Evolutionary conservation across 345 rosid species (phyloP).

Genomic region (Salix exigua): DNA sequence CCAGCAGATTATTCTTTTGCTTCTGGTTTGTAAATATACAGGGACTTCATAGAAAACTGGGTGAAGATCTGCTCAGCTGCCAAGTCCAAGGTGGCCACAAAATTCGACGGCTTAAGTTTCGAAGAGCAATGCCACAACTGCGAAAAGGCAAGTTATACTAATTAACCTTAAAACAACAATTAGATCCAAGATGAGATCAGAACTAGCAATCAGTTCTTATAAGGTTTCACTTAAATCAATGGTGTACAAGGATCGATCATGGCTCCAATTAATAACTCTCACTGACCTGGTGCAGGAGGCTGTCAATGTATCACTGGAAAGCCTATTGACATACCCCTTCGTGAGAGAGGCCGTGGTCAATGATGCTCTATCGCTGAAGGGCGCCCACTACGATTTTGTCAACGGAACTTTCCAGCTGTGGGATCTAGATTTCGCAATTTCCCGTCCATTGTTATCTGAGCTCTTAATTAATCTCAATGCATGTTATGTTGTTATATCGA

Average conservation of each 20-base stretch:
- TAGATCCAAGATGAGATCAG: not conserved
- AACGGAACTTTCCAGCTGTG: slow-evolving; percentile 61
- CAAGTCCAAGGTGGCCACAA: slow-evolving; percentile 62
- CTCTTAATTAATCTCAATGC: not conserved
- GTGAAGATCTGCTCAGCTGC: slow-evolving; percentile 73
- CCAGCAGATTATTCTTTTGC: not conserved
- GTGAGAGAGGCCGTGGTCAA: slow-evolving; percentile 31
- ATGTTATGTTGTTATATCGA: not conserved
- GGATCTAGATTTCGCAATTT: slow-evolving; percentile 42
- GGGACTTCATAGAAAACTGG: slow-evolving; percentile 92
- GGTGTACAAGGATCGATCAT: no score
- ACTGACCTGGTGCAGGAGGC: slow-evolving; percentile 30
- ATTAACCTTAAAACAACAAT: no score
- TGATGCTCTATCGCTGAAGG: slow-evolving; percentile 14
- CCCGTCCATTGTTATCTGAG: not conserved
- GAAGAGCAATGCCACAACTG: slow-evolving; percentile 74
- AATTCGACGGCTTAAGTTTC: slow-evolving; percentile 32
- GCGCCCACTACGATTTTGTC: slow-evolving; percentile 31
- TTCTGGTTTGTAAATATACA: slow-evolving; percentile 20
- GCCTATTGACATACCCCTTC: slow-evolving; percentile 33
- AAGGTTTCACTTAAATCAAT: no score
- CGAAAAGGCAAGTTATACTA: slow-evolving; percentile 57
- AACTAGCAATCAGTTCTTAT: not conserved
- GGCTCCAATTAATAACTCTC: not conserved
- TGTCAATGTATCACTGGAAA: slow-evolving; percentile 33